These are phyloP conservation scores for Mycena indigotica DNA, from an alignment of 768 basidiomycete species.

Conservation along the genomic window DNA sequence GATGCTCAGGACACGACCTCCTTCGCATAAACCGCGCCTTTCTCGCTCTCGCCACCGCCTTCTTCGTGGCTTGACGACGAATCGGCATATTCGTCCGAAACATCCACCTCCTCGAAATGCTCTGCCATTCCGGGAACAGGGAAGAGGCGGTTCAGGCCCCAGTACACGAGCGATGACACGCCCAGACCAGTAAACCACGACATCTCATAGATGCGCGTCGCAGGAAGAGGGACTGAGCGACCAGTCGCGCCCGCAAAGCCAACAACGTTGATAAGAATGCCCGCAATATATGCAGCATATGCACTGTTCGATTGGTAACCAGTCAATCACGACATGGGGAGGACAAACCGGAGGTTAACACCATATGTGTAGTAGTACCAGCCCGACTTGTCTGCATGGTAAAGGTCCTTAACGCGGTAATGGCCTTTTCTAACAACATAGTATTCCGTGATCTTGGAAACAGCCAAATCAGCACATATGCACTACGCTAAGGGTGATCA, in stretches of 20 bases:
- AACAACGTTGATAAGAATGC: constrained; percentile 81
- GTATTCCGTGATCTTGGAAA: constrained; percentile 76
- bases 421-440: constrained; percentile 72
- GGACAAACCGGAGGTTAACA: constrained; percentile 64
- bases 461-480: no score
- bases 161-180: constrained; percentile 67
- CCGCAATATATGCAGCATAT: constrained; percentile 67
- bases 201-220: constrained; percentile 74
- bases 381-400: constrained; percentile 53
- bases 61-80: background rate
- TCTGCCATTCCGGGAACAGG: constrained; percentile 52
- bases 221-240: constrained; percentile 60
- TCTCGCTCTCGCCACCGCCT: background rate
- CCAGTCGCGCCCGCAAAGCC: constrained; percentile 80
- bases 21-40: background rate
- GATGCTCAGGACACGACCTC: background rate
- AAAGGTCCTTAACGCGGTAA: constrained; percentile 73
- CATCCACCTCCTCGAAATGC: constrained; percentile 57
- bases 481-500: no score
- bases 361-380: constrained; percentile 81
- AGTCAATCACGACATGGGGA: constrained; percentile 1
- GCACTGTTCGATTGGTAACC: constrained; percentile 40
- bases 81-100: constrained; percentile 28
- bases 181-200: constrained; percentile 87
- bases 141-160: constrained; percentile 56